phyloP scores from a whole-genome alignment of 306 rosid genomes.

The Vigna trinervia region DNA sequence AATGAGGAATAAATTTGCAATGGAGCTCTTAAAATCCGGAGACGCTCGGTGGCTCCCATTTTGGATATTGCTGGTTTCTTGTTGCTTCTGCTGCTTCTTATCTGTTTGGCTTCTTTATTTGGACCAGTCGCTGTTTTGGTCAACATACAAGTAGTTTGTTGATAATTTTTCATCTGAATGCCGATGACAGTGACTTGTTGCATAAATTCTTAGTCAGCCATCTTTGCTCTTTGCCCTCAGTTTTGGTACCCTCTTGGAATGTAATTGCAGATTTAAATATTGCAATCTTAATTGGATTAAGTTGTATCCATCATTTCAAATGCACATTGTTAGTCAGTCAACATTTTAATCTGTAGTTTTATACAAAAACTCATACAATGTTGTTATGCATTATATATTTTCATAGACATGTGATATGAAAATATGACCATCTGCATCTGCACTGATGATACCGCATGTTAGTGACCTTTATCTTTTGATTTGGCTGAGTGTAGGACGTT shows the following conservation, averaged over 20 bases:
- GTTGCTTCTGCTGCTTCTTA: constrained; percentile 47
- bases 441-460: background rate
- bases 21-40: constrained; percentile 38
- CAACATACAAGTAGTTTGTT: constrained; percentile 49
- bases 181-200: constrained; percentile 43
- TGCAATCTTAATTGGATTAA: constrained; percentile 45
- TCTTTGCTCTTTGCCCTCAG: constrained; percentile 46
- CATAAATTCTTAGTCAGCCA: constrained; percentile 47
- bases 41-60: constrained; percentile 45
- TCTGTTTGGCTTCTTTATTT: constrained; percentile 52
- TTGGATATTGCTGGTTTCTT: constrained; percentile 48
- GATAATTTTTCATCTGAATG: constrained; percentile 53
- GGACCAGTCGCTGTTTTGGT: constrained; percentile 44
- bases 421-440: constrained; percentile 1
- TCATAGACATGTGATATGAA: background rate
- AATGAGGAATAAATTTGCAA: constrained; percentile 64
- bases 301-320: constrained; percentile 39
- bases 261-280: constrained; percentile 53
- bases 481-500: background rate
- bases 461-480: background rate
- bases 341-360: background rate
- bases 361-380: background rate
- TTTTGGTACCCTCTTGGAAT: constrained; percentile 50
- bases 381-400: background rate
- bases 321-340: constrained; percentile 11